A percentile compares a stretch with the other conserved stretches of the same genome.
These are phyloP conservation scores for Aspergillus taichungensis DNA, from an alignment of 495 filamentous ascomycete genomes.

Conservation along the genomic window DNA sequence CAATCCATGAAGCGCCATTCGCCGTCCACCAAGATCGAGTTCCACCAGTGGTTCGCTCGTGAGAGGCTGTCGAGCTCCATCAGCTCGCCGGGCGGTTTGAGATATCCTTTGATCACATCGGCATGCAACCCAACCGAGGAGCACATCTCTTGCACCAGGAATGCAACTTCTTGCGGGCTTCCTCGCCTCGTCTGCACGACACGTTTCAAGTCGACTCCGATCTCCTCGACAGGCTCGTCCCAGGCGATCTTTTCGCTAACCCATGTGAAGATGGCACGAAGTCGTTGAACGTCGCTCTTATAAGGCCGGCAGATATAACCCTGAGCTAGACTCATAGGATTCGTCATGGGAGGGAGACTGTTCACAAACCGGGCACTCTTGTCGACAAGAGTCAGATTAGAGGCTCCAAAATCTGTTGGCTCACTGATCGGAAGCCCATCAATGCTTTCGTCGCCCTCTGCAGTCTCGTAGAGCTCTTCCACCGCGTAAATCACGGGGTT, in stretches of 20 bases:
- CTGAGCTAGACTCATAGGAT: constrained; percentile 74
- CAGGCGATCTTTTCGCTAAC: constrained; percentile 91
- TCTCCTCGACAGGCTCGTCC: constrained; percentile 83
- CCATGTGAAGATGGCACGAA: constrained; percentile 95
- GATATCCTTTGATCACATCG: constrained; percentile 76
- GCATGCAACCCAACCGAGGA: constrained; percentile 77
- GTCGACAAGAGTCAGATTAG: constrained; percentile 81
- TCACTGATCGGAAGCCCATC: constrained; percentile 78
- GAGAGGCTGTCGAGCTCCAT: constrained; percentile 63
- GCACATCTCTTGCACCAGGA: constrained; percentile 90
- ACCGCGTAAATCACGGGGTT: constrained; percentile 80
- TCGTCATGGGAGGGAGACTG: constrained; percentile 83
- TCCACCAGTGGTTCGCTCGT: constrained; percentile 97
- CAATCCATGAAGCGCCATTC: constrained; percentile 98
- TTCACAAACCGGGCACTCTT: constrained; percentile 90
- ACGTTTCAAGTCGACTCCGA: constrained; percentile 64
- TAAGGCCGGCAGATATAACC: constrained; percentile 93
- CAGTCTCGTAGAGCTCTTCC: constrained; percentile 73
- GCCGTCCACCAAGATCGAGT: constrained; percentile 83
- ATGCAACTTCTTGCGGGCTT: constrained; percentile 84
- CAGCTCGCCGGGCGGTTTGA: constrained; percentile 81
- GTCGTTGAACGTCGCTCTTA: constrained; percentile 84
- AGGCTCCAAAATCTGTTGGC: constrained; percentile 68
- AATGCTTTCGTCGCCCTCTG: constrained; percentile 84
- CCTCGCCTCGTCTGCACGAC: constrained; percentile 79